A percentile compares a stretch with the other conserved stretches of the same genome.
These are phyloP conservation scores for Avena eriantha DNA, from an alignment of 176 grass and related monocot genomes.

Conservation along the genomic window DNA sequence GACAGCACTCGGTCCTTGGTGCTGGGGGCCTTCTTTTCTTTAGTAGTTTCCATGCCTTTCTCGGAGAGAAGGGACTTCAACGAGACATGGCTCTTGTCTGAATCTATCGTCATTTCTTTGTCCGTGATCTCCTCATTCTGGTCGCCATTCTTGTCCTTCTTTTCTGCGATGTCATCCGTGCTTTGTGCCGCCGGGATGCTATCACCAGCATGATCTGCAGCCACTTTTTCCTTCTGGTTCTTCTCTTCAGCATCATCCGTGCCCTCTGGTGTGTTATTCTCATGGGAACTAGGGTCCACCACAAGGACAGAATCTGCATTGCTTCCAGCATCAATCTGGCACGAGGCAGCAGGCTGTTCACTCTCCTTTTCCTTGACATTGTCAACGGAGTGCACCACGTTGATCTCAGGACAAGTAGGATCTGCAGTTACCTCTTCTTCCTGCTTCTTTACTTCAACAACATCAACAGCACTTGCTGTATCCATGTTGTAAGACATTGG, in stretches of 20 bases:
- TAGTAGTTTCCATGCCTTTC: constrained; percentile 51
- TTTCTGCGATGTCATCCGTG: not conserved
- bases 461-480: not conserved
- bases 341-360: not conserved
- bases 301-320: constrained; percentile 1
- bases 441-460: constrained; percentile 1
- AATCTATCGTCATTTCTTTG: constrained; percentile 50
- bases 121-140: constrained; percentile 47
- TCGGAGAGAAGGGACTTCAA: constrained; percentile 60
- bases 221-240: not conserved
- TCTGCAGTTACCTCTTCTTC: not conserved
- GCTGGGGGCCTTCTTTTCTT: constrained; percentile 46
- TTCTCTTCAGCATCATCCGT: not conserved
- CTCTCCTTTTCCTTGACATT: constrained; percentile 17
- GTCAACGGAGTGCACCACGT: not conserved
- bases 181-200: not conserved
- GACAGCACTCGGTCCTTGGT: constrained; percentile 46
- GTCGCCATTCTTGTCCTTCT: not conserved
- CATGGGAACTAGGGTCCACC: constrained; percentile 8
- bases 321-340: not conserved
- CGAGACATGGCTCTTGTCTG: constrained; percentile 54
- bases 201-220: not conserved
- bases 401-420: not conserved
- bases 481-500: not conserved
- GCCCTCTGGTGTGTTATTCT: not conserved